Percentiles rank a stretch among this genome's conserved stretches.
Conservation (phyloP, 2,329 filamentous ascomycete genomes). For the Ophiocordyceps camponoti-rufipedis region DNA sequence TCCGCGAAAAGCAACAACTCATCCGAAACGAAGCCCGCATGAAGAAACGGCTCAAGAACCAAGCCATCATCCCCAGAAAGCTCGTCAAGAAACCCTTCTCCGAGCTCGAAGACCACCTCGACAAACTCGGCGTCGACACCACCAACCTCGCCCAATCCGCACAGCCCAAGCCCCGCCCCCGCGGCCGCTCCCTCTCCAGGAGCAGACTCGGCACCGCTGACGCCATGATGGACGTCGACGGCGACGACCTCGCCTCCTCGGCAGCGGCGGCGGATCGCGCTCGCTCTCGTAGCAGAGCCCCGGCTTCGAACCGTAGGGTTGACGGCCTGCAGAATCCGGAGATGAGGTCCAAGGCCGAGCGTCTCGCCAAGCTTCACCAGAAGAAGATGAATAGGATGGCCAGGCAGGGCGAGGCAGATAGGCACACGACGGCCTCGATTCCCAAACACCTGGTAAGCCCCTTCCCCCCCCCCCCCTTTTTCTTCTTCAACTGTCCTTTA, state of each 20-base stretch:
- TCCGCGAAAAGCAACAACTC: conserved; percentile 82
- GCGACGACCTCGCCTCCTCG: conserved; percentile 15
- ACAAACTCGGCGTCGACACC: conserved; percentile 72
- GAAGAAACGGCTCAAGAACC: conserved; percentile 95
- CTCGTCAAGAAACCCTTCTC: conserved; percentile 65
- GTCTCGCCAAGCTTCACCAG: conserved; percentile 75
- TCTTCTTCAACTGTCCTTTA: background rate
- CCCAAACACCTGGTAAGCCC: conserved; percentile 68
- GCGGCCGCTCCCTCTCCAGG: conserved; percentile 53
- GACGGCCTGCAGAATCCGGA: conserved; percentile 57
- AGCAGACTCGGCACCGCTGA: conserved; percentile 45
- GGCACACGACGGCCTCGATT: conserved; percentile 65
- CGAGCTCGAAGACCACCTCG: conserved; percentile 72
- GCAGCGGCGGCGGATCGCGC: conserved; percentile 20
- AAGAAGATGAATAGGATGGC: conserved; percentile 99
- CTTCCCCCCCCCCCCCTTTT: conserved; percentile 1
- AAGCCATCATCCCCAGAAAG: conserved; percentile 77
- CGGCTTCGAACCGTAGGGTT: conserved; percentile 45
- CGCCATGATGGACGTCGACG: conserved; percentile 61
- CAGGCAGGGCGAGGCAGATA: conserved; percentile 88
- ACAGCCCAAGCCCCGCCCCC: conserved; percentile 41
- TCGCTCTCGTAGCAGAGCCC: conserved; percentile 54
- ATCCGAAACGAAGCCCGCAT: conserved; percentile 90
- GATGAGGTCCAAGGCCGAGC: conserved; percentile 62
- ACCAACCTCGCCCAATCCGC: conserved; percentile 56